Conservation (phyloP, 108 stramenopile genomes). For the Skeletonema potamos region DNA sequence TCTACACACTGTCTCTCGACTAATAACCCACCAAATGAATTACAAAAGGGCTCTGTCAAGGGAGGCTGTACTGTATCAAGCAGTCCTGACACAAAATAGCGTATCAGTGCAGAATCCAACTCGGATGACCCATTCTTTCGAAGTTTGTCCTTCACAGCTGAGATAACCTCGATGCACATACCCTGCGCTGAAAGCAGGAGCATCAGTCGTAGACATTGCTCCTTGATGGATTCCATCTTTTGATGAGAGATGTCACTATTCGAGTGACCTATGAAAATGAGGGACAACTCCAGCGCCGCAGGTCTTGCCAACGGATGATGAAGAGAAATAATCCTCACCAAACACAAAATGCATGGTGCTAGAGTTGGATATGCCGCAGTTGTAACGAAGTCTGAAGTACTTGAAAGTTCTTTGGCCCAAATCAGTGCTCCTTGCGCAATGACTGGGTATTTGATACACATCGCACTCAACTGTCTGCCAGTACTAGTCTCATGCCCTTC, state of each 20-base stretch:
- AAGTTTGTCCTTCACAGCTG: conserved; percentile 46
- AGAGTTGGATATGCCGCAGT: conserved; percentile 79
- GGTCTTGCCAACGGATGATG: conserved; percentile 74
- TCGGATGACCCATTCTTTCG: conserved; percentile 50
- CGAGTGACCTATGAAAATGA: conserved; percentile 72
- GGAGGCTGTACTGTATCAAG: conserved; percentile 69
- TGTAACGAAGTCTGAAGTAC: conserved; percentile 62
- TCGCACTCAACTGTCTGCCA: conserved; percentile 61
- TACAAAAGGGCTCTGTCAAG: conserved; percentile 62
- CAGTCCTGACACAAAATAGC: conserved; percentile 76
- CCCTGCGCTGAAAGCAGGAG: conserved; percentile 68
- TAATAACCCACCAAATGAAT: conserved; percentile 51
- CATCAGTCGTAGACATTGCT: conserved; percentile 79
- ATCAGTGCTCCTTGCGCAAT: conserved; percentile 78
- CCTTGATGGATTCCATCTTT: conserved; percentile 83
- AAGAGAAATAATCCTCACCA: conserved; percentile 58
- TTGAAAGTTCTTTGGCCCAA: conserved; percentile 73
- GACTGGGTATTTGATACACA: conserved; percentile 65
- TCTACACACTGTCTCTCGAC: conserved; percentile 60
- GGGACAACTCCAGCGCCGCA: conserved; percentile 59
- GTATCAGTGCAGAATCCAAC: conserved; percentile 74
- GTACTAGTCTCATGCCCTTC: conserved; percentile 40
- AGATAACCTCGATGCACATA: conserved; percentile 58
- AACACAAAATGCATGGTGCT: conserved; percentile 74
- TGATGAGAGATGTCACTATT: conserved; percentile 81